These are phyloP conservation scores for Fusarium sp. DNA, from an alignment of 2,329 filamentous ascomycete species.

Conservation along the genomic window DNA sequence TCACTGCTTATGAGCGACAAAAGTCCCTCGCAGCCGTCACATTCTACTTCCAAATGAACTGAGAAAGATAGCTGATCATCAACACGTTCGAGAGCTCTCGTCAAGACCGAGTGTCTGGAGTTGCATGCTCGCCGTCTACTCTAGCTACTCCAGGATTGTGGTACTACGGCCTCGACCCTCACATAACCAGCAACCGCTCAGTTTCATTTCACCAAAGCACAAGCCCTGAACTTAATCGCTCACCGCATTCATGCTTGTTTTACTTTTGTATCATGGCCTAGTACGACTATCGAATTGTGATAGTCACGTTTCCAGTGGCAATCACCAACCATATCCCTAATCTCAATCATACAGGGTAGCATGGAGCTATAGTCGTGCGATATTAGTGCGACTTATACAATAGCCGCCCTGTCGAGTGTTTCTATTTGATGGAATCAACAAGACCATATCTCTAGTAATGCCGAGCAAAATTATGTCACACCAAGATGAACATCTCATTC, in stretches of 20 bases:
- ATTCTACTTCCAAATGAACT: background rate
- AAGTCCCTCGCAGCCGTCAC: conserved; percentile 12
- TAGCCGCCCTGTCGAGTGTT: conserved; percentile 34
- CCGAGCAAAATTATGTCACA: conserved; percentile 34
- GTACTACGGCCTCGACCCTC: too few species aligned
- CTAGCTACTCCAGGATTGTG: too few species aligned
- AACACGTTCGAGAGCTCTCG: too few species aligned
- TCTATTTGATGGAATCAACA: conserved; percentile 30
- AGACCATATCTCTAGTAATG: conserved; percentile 12
- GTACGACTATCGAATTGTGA: conserved; percentile 24
- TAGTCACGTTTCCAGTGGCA: conserved; percentile 22
- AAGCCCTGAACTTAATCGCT: background rate
- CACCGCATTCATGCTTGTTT: conserved; percentile 31
- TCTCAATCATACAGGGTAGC: conserved; percentile 18
- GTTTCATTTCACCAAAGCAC: too few species aligned
- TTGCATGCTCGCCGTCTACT: too few species aligned
- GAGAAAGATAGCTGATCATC: background rate
- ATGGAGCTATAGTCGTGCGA: conserved; percentile 40
- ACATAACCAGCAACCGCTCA: too few species aligned
- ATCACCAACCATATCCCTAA: conserved; percentile 41
- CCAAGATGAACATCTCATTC: conserved; percentile 30
- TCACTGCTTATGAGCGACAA: conserved; percentile 13
- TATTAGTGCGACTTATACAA: conserved; percentile 38
- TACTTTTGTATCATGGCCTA: conserved; percentile 4
- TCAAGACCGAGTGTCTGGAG: background rate